Percentiles rank a stretch among this genome's conserved stretches.
Evolutionary conservation across 768 basidiomycete species (phyloP).

Genomic region (Kwoniella heveanensis): DNA sequence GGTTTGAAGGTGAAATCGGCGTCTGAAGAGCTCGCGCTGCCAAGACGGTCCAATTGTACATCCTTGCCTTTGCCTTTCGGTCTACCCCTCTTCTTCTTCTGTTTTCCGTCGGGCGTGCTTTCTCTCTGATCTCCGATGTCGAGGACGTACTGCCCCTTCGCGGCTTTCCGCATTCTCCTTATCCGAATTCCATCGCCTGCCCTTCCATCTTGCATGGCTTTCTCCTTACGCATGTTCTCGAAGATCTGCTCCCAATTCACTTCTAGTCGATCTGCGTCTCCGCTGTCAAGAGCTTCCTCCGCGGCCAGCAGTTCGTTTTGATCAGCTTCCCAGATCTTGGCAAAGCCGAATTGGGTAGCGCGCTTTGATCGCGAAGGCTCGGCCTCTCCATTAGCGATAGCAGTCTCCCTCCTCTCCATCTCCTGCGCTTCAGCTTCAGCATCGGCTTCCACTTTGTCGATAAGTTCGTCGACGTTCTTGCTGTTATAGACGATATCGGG

Average conservation of each 20-base stretch:
- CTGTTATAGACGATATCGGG: constrained; percentile 71
- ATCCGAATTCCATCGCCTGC: constrained; percentile 69
- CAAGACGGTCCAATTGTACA: constrained; percentile 30
- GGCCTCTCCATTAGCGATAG: constrained; percentile 61
- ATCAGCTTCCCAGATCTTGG: constrained; percentile 86
- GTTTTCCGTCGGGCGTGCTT: constrained; percentile 19
- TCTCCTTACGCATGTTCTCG: constrained; percentile 59
- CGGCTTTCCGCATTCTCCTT: constrained; percentile 66
- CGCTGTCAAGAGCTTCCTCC: constrained; percentile 57
- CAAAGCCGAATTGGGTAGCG: constrained; percentile 72
- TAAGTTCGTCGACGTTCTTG: constrained; percentile 78
- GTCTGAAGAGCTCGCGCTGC: constrained; percentile 43
- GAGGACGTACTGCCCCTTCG: constrained; percentile 57
- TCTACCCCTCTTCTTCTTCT: constrained; percentile 41
- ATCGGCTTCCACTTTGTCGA: constrained; percentile 79
- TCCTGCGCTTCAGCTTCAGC: constrained; percentile 48
- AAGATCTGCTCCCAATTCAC: constrained; percentile 78
- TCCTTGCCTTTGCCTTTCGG: constrained; percentile 40
- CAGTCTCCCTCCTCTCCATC: constrained; percentile 58
- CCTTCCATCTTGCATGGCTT: constrained; percentile 60
- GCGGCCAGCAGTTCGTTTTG: constrained; percentile 67
- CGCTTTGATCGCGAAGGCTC: constrained; percentile 60
- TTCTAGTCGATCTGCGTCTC: constrained; percentile 59
- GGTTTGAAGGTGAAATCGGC: constrained; percentile 43
- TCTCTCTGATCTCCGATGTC: constrained; percentile 2